Percentiles rank a stretch among this genome's conserved stretches.
These are phyloP conservation scores for Linum lewisii DNA, from an alignment of 345 rosid species.

Conservation along the genomic window DNA sequence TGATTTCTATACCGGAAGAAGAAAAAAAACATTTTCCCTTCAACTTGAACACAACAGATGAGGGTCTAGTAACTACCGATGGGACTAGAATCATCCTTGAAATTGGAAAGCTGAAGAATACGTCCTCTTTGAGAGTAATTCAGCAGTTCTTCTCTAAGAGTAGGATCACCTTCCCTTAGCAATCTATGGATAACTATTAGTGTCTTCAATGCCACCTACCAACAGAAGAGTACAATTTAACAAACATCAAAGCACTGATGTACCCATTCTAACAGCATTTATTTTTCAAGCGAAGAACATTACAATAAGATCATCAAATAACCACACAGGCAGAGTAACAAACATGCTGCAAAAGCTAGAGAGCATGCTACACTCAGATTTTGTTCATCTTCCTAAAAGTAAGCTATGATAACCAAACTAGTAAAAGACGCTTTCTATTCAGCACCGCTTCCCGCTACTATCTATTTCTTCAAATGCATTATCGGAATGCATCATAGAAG, in stretches of 20 bases:
- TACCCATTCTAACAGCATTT: background rate
- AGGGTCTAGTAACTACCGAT: slow-evolving; percentile 33
- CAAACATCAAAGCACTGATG: background rate
- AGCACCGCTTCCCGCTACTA: too few relatives aligned
- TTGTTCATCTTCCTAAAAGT: too few relatives aligned
- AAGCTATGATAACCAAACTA: too few relatives aligned
- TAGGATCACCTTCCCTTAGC: slow-evolving; percentile 91
- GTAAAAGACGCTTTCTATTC: too few relatives aligned
- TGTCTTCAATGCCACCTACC: slow-evolving; percentile 89
- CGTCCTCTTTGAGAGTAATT: slow-evolving; percentile 76
- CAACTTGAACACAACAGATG: background rate
- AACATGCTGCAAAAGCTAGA: too few relatives aligned
- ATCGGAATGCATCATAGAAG: too few relatives aligned
- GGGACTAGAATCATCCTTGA: slow-evolving; percentile 98
- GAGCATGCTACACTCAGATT: too few relatives aligned
- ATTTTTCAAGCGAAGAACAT: too few relatives aligned
- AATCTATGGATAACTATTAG: slow-evolving; percentile 80
- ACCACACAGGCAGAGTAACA: too few relatives aligned
- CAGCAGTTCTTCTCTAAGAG: slow-evolving; percentile 80
- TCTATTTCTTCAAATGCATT: too few relatives aligned
- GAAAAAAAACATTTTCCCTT: background rate
- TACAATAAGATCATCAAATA: too few relatives aligned
- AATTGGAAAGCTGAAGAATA: slow-evolving; percentile 82
- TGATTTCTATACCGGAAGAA: too few relatives aligned
- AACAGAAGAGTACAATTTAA: slow-evolving; percentile 1